These are phyloP conservation scores for Phytophthora sp. DNA, from an alignment of 352 stramenopile species.

Conservation along the genomic window DNA sequence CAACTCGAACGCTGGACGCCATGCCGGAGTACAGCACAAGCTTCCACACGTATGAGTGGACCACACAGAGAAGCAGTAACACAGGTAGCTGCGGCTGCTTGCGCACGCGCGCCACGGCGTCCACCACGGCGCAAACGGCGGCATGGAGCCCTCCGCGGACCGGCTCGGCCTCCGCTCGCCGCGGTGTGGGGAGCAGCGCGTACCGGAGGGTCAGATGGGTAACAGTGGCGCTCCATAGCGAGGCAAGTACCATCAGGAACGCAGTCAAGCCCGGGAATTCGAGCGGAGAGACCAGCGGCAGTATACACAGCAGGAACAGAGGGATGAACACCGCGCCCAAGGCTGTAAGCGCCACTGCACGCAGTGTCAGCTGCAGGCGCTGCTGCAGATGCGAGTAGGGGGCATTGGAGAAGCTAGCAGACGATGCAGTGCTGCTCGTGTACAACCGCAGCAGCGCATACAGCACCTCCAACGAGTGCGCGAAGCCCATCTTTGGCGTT, in stretches of 20 bases:
- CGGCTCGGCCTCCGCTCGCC: slow-evolving; percentile 31
- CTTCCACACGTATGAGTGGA: slow-evolving; percentile 63
- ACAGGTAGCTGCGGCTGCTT: slow-evolving; percentile 56
- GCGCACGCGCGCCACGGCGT: slow-evolving; percentile 38
- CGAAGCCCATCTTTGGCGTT: slow-evolving; percentile 42
- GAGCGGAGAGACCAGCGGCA: slow-evolving; percentile 44
- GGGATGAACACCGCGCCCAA: slow-evolving; percentile 21
- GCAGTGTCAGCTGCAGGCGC: slow-evolving; percentile 58
- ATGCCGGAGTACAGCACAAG: slow-evolving; percentile 45
- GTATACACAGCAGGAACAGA: slow-evolving; percentile 37
- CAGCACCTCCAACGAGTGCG: slow-evolving; percentile 58
- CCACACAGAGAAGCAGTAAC: slow-evolving; percentile 48
- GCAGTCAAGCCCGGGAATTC: slow-evolving; percentile 34
- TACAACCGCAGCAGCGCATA: slow-evolving; percentile 49
- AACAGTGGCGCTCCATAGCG: slow-evolving; percentile 28
- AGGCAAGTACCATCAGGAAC: slow-evolving; percentile 30
- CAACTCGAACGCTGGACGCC: slow-evolving; percentile 17
- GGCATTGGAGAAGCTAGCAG: slow-evolving; percentile 4
- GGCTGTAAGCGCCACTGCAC: slow-evolving; percentile 48
- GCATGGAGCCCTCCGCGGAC: slow-evolving; percentile 41
- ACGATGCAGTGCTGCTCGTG: slow-evolving; percentile 10
- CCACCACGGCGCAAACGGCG: slow-evolving; percentile 41
- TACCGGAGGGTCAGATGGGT: slow-evolving; percentile 49
- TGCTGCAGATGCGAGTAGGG: slow-evolving; percentile 59
- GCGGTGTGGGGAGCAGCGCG: slow-evolving; percentile 48